Conservation (phyloP, 2,329 filamentous ascomycete genomes). For the Cladosporium colombiae region DNA sequence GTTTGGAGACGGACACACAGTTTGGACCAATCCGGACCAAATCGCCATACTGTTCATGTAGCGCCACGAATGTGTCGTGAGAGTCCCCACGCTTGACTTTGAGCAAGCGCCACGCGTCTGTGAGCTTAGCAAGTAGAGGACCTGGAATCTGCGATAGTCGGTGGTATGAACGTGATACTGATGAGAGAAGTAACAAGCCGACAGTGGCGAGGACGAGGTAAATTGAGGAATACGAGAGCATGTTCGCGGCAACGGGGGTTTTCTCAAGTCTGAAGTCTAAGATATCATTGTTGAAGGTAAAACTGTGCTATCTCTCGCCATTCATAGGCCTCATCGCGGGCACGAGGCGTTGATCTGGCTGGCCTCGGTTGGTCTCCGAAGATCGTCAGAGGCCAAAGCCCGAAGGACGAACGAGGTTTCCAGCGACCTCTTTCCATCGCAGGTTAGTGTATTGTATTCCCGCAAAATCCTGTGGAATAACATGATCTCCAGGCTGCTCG, state of each 20-base stretch:
- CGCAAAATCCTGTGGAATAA: not conserved
- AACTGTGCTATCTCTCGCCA: not conserved
- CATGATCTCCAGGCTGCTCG: no score
- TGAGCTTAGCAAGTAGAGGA: not conserved
- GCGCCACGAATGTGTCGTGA: slow-evolving; percentile 62
- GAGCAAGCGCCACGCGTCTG: not conserved
- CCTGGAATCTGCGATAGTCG: not conserved
- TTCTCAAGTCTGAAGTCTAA: not conserved
- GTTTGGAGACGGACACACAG: slow-evolving; percentile 62
- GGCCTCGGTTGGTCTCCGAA: not conserved
- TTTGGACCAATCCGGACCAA: slow-evolving; percentile 81
- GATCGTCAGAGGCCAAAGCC: not conserved
- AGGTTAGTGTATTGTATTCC: not conserved
- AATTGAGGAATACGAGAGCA: not conserved
- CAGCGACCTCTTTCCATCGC: not conserved
- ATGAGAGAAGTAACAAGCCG: not conserved
- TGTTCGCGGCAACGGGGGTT: not conserved
- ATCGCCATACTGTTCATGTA: slow-evolving; percentile 75
- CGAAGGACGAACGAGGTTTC: not conserved
- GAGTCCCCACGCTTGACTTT: not conserved
- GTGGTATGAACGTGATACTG: not conserved
- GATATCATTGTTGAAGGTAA: not conserved
- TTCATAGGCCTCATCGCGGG: not conserved
- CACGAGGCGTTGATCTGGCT: not conserved
- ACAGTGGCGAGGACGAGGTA: not conserved